These are phyloP conservation scores for Annona squamosa DNA, from an alignment of 164 flowering plant species.

Conservation along the genomic window DNA sequence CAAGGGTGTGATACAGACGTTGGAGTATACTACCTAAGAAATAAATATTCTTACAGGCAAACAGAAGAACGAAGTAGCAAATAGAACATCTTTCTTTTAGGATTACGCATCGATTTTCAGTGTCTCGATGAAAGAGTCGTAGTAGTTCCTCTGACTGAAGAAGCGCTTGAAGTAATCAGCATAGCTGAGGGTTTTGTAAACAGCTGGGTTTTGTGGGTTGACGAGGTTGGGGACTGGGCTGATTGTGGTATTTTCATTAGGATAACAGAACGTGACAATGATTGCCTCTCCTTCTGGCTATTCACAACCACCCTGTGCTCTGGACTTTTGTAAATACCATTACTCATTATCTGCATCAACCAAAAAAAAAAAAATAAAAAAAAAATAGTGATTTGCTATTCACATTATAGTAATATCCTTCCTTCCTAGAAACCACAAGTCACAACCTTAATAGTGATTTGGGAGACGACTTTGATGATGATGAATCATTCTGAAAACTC, in stretches of 20 bases:
- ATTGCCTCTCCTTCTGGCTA: slow-evolving; percentile 6
- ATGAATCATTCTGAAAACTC: no score
- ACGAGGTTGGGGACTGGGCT: background rate
- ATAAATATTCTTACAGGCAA: slow-evolving; percentile 4
- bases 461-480: no score
- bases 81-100: no score
- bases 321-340: slow-evolving; percentile 8
- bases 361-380: background rate
- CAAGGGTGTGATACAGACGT: slow-evolving; percentile 10
- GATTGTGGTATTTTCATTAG: slow-evolving; percentile 2
- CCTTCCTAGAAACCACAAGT: no score
- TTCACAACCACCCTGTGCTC: slow-evolving; percentile 15
- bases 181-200: background rate
- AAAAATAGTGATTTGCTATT: background rate
- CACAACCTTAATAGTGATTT: no score
- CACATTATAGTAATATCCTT: background rate
- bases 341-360: slow-evolving; percentile 11
- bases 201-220: slow-evolving; percentile 4
- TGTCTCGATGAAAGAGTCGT: background rate
- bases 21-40: background rate
- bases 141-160: background rate
- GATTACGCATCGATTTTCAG: background rate
- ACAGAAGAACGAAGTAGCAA: background rate
- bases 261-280: slow-evolving; percentile 12
- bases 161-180: background rate